Conservation (phyloP, 192 early-diverging fungal genomes). For the Linnemannia hyalina region DNA sequence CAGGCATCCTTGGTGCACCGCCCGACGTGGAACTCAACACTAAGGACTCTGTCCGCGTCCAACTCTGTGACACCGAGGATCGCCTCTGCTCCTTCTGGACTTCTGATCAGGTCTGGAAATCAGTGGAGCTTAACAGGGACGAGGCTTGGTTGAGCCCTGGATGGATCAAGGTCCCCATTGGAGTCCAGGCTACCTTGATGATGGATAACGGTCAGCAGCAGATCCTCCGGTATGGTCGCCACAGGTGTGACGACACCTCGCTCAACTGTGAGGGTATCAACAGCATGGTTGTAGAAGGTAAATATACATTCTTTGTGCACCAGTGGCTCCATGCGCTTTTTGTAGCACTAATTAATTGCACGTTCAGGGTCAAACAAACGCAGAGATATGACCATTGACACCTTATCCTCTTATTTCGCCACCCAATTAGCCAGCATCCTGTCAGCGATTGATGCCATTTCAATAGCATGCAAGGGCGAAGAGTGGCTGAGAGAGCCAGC, state of each 20-base stretch:
- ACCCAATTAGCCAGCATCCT: slow-evolving; percentile 23
- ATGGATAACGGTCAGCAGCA: slow-evolving; percentile 15
- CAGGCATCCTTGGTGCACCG: slow-evolving; percentile 38
- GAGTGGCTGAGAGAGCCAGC: slow-evolving; percentile 26
- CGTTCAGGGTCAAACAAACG: not conserved
- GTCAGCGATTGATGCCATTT: slow-evolving; percentile 22
- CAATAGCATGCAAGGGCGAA: not conserved
- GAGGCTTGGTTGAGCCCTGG: slow-evolving; percentile 36
- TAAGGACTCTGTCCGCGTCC: not conserved
- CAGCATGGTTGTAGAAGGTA: slow-evolving; percentile 43
- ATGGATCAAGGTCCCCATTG: slow-evolving; percentile 44
- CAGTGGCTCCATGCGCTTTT: no score
- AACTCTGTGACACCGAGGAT: slow-evolving; percentile 30
- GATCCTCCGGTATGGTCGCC: slow-evolving; percentile 24
- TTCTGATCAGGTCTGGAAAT: slow-evolving; percentile 21
- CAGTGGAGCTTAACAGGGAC: slow-evolving; percentile 30
- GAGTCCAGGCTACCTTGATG: slow-evolving; percentile 25
- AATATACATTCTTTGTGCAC: no score
- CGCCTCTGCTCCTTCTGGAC: slow-evolving; percentile 37
- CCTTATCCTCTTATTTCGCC: not conserved
- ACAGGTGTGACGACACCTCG: slow-evolving; percentile 17
- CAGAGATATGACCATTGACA: not conserved
- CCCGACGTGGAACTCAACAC: slow-evolving; percentile 18
- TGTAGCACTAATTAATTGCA: no score
- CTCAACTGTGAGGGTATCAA: slow-evolving; percentile 30